Evolutionary conservation across 768 basidiomycete species (phyloP), one percentile per base, ranked within the genome.

Genomic region (Polyporus arcularius): DNA sequence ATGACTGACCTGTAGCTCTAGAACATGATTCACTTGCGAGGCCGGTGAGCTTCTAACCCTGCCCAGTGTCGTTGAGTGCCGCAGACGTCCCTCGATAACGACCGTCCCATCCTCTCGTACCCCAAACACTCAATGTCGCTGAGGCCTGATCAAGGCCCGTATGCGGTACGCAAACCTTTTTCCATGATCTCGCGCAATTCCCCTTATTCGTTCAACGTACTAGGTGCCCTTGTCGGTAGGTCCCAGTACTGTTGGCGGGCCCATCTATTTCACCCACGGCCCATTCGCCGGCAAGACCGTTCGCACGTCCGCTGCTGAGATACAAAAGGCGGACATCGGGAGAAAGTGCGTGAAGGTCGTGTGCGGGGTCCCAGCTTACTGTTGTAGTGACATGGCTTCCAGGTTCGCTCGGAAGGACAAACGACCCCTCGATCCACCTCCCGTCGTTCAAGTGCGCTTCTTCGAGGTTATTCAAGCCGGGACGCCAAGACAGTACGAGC

Each of bases 381-480:
- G 8, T 41, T 9, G 35, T 41, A 43, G 9, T 18, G 16, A 47
- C 39, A 28, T 15, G 6, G 16, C 28, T 4, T 5, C 40, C 21
- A 71, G 70, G 47, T 71, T 66, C 42, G 70, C 65, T 4, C 61
- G 63, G 41, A 68, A 68, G 45, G 69, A 70, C 35, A 62, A 68
- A 30, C 65, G 69, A 31, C 66, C 69, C 1, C 63, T 70, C 26
- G 69, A 70, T 47, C 69, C 69, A 3, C 69, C 69, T 3, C 70
- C 70, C 5, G 67, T 70, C 43, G 68, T 70, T 14, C 63, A 65
- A 51, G 60, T 71, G 41, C 61, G 54, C n/a, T 62, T 71, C 28
- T 71, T 61, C 45, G 35, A 56, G n/a, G 60, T 69, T 4, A 56
- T 49, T 38, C 47, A 58, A 12, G 55, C 52, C 8, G 53, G 53